These are phyloP conservation scores for Harringtonia aguacate DNA, from an alignment of 2,329 filamentous ascomycete genomes.

Conservation along the genomic window DNA sequence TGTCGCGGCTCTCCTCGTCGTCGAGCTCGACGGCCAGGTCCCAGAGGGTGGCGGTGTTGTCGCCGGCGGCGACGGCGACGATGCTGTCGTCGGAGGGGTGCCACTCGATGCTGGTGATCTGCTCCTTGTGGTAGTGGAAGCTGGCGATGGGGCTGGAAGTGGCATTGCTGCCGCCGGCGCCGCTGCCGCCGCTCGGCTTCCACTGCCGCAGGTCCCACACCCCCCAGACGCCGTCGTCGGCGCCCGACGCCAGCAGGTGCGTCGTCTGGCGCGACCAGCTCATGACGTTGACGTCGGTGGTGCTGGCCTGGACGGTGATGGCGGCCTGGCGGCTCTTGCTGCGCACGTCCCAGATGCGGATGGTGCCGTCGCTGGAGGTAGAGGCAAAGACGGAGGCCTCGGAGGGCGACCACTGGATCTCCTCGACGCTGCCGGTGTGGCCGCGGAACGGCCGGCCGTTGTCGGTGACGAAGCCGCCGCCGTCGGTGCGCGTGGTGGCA, in stretches of 20 bases:
- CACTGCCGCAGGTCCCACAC: slow-evolving; percentile 96
- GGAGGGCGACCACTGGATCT: slow-evolving; percentile 91
- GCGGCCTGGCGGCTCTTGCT: slow-evolving; percentile 85
- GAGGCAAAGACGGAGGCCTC: slow-evolving; percentile 93
- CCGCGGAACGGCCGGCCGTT: slow-evolving; percentile 72
- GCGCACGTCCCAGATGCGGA: slow-evolving; percentile 91
- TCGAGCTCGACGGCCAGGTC: slow-evolving; percentile 94
- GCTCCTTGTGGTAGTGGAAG: slow-evolving; percentile 92
- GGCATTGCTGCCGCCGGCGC: slow-evolving; percentile 16
- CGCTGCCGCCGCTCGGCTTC: slow-evolving; percentile 52
- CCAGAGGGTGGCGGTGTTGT: slow-evolving; percentile 93
- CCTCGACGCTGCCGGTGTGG: slow-evolving; percentile 79
- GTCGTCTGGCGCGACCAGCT: slow-evolving; percentile 85
- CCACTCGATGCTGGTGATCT: slow-evolving; percentile 94
- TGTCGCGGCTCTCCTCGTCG: slow-evolving; percentile 90
- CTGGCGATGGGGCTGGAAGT: slow-evolving; percentile 71
- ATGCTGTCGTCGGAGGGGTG: slow-evolving; percentile 96
- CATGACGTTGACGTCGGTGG: slow-evolving; percentile 88
- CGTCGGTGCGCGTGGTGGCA: slow-evolving; percentile 73
- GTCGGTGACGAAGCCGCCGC: slow-evolving; percentile 83
- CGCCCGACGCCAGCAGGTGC: slow-evolving; percentile 83
- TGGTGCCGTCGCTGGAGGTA: slow-evolving; percentile 83
- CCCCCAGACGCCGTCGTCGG: slow-evolving; percentile 86
- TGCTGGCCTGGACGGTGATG: slow-evolving; percentile 73
- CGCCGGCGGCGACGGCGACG: slow-evolving; percentile 80